Base-by-base conservation (phyloP, 169 alveolate species). In the Plasmodium berghei region DNA sequence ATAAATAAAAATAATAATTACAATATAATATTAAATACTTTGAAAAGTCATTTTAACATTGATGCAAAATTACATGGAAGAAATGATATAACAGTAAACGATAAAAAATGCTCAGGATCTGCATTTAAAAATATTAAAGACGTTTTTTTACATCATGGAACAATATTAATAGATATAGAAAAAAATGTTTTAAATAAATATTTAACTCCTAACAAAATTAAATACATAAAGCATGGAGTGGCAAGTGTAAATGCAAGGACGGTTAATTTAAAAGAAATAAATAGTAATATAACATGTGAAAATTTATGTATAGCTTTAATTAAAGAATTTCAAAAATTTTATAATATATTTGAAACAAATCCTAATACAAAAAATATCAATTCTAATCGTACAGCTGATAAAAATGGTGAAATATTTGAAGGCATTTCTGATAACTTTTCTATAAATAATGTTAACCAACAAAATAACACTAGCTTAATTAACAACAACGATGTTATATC, bases 61-160 rank as follows among this genome's bases (percentile, higher is more conserved):
- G 87, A 90, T 14, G 96, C 97, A 34, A 92, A 92, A 52, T 89
- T 94, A 20, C 92, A 95, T 10, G 98, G 99, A 26, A 96, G 99
- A 89, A 96, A 97, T 87, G 99, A 97, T 72, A 88, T 97, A n/a
- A 72, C 93, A 45, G 96, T 95, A 26, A 92, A 93, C 59, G 97
- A 94, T 8, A 90, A 83, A 45, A 97, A 97, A 92, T 91, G 96
- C 46, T 96, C 98, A 34, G 99, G 99, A 8, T 94, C 98, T 16
- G 99, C 99, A 12, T 97, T 96, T 88, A 96, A 97, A 85, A 80
- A 95, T n/a, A 73, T 93, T 22, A 91, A 77, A 14, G 92, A 93
- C 59, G 96, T 95, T 24, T 87, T 97, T 1, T 87, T 97, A n/a
- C 99, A 97, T 73, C 99, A 97, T 89, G 99, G 99, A 1, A 97